Percentiles rank a stretch among this genome's conserved stretches.
Evolutionary conservation across 192 early-diverging fungal genomes (phyloP).

Genomic region (Backusella sp.): DNA sequence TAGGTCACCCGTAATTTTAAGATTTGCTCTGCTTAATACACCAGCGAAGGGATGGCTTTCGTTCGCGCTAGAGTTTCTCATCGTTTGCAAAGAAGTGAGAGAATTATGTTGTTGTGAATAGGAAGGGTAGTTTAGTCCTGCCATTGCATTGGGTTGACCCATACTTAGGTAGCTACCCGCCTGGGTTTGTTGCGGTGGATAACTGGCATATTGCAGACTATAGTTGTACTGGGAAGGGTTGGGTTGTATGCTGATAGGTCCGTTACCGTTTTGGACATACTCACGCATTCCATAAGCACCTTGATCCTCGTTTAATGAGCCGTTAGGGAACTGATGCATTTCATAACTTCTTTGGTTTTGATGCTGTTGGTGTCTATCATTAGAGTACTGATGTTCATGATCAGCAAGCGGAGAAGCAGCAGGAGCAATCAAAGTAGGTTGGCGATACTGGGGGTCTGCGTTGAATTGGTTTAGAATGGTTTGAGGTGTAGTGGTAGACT

Average conservation of each 20-base stretch:
- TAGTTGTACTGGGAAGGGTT: not conserved
- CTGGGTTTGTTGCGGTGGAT: not conserved
- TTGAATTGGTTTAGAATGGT: not conserved
- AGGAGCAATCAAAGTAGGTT: not conserved
- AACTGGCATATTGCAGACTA: not conserved
- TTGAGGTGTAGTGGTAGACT: not conserved
- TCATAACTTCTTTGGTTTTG: not conserved
- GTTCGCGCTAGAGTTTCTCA: not conserved
- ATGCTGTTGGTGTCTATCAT: not conserved
- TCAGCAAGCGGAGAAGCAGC: not conserved
- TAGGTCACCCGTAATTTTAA: constrained; percentile 68
- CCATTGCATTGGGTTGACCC: not conserved
- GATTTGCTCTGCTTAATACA: constrained; percentile 68
- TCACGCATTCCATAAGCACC: not conserved
- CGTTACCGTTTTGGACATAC: not conserved
- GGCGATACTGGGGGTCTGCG: not conserved
- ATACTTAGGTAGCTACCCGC: not conserved
- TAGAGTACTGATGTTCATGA: not conserved
- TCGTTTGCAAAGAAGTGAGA: not conserved
- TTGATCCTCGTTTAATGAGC: not conserved
- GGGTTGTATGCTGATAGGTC: not conserved
- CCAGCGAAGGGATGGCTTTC: constrained; percentile 54
- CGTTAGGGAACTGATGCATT: not conserved
- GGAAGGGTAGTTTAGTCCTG: not conserved
- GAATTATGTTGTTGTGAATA: not conserved